A percentile compares a stretch with the other conserved stretches of the same genome.
phyloP scores from a whole-genome alignment of 352 stramenopile genomes.

The Thalassiosira hispida region DNA sequence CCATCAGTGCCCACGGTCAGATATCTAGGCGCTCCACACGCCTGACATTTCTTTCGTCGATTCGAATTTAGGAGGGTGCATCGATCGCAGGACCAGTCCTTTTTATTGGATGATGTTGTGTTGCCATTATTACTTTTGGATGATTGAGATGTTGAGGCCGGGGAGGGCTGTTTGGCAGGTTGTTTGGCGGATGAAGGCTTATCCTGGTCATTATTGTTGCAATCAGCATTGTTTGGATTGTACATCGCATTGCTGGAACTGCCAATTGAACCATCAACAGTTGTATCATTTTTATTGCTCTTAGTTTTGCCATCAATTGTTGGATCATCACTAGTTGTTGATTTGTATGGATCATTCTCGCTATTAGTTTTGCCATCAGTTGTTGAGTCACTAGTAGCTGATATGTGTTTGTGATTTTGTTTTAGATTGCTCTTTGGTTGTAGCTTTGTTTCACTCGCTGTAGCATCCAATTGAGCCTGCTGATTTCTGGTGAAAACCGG shows the following conservation, averaged over 20 bases:
- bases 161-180: neutral
- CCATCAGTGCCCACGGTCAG: conserved; percentile 24
- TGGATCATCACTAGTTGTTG: neutral
- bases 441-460: neutral
- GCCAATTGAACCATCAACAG: no score
- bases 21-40: conserved; percentile 45
- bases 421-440: neutral
- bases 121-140: neutral
- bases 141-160: neutral
- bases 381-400: neutral
- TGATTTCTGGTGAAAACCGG: conserved; percentile 6
- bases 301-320: no score
- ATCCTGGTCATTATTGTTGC: neutral
- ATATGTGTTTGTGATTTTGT: neutral
- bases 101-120: neutral
- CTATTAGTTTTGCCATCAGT: no score
- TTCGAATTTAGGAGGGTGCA: conserved; percentile 60
- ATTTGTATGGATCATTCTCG: neutral
- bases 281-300: no score
- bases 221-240: no score
- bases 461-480: neutral
- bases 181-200: conserved; percentile 4
- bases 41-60: conserved; percentile 52
- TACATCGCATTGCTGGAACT: no score
- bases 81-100: conserved; percentile 47